Base-by-base conservation (phyloP, 495 filamentous ascomycete genomes). In the Aspergillus biplanus region DNA sequence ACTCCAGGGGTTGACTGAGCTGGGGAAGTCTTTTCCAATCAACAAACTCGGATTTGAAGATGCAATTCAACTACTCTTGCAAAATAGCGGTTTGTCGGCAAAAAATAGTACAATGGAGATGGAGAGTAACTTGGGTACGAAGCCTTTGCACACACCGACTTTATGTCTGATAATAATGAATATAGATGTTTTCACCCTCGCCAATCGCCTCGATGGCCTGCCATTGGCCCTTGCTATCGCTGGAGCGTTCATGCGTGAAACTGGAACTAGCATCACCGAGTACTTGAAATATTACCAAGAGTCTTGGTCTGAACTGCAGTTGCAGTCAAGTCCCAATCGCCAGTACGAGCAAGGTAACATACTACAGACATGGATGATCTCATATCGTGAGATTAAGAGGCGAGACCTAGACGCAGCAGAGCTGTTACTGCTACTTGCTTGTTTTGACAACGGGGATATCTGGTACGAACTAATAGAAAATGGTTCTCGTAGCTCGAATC, bases 1-100 rank as follows among this genome's bases (percentile, higher is more conserved):
- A 18, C 70, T 78, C 6, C 52, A 62, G 42, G 9, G 21, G 13
- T 49, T 78, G 7, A 65, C 54, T 27, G 65, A 74, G 58, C 56
- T 75, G 27, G 71, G 72, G 1, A n/a, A 9, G 11, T 48, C 46
- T 48, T 21, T 13, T 7, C 46, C 46, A 16, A n/a, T 6, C 6
- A 9, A 15, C 11, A 48, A 1, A n/a, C 46, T 48, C 11, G 46
- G 6, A n/a, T 48, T 5, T 7, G 16, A 48, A 6, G 16, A 9
- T 7, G 46, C 46, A 1, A 48, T 48, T 48, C 11, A 48, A 21
- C 16, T 48, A 4, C 46, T 48, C 2, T n/a, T 48, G 16, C 46
- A n/a, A 16, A 13, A 5, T 6, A 48, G 46, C 5, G 46, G 16
- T 21, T 16, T 48, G 3, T n/a, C 11, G 16, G 46, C 46, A 7